Base-by-base conservation (phyloP, 2,329 filamentous ascomycete genomes). In the Coniochaeta sp. region DNA sequence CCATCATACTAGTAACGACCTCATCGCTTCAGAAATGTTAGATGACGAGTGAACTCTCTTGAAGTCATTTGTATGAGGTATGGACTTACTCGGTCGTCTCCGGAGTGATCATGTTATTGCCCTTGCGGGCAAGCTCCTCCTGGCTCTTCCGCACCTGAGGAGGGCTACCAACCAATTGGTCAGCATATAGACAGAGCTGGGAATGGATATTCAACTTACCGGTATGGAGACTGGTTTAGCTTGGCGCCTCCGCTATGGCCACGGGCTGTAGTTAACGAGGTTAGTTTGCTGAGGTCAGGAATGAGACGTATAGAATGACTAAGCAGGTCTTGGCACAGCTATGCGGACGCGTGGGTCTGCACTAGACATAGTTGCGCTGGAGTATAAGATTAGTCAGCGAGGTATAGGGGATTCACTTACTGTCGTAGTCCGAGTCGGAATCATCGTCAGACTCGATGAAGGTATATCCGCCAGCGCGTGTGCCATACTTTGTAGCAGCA, bases 1-100 rank as follows among this genome's bases (percentile, higher is more conserved):
- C 46, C 1, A 55, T 52, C 30, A 40, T 52, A 22, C 49, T 22
- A 33, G 57, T 57, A 22, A 60, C 18, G 22, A 12, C 13, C 42
- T 60, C 50, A 42, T 56, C 56, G 0, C 52, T 55, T 48, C 13
- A 47, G 49, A 14, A 12, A 30, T 22, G 20, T 42, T 24, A 42
- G 20, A 24, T 2, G 16, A 38, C 18, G 22, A 16, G n/a, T n/a
- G n/a, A n/a, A n/a, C n/a, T n/a, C n/a, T n/a, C 7, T 10, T 38
- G 33, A 38, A 9, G 22, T 18, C 18, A 22, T n/a, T n/a, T n/a
- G n/a, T 16, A 22, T 24, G 20, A 42, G 10, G 8, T 10, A 3
- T 42, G 20, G 9, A 42, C 38, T 24, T 26, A 42, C 38, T 42
- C 38, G 20, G 18, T 42, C 7, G 38, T 14, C 38, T 42, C 38